These are phyloP conservation scores for Ascoidea asiatica DNA, from an alignment of 805 yeast genomes.

Conservation along the genomic window DNA sequence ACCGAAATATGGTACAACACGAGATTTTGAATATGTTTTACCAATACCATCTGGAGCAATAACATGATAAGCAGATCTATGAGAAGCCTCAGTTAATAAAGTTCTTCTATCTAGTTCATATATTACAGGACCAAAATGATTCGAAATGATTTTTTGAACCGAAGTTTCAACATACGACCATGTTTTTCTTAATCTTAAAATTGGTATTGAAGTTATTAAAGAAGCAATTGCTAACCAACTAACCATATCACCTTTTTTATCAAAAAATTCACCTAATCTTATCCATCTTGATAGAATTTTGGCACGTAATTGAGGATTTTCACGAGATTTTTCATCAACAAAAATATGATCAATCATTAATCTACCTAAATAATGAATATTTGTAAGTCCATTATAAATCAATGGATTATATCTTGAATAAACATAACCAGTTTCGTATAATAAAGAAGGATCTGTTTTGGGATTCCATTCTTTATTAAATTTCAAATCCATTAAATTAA, in stretches of 20 bases:
- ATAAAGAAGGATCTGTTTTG: slow-evolving; percentile 58
- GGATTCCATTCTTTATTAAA: slow-evolving; percentile 71
- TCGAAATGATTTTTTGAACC: slow-evolving; percentile 44
- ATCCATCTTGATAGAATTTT: slow-evolving; percentile 71
- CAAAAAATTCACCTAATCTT: slow-evolving; percentile 63
- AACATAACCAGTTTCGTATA: slow-evolving; percentile 34
- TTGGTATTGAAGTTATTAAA: slow-evolving; percentile 67
- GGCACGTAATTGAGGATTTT: slow-evolving; percentile 32
- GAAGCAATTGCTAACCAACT: slow-evolving; percentile 89
- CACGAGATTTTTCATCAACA: slow-evolving; percentile 24
- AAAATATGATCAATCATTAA: slow-evolving; percentile 59
- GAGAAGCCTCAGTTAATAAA: slow-evolving; percentile 40
- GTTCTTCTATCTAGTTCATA: slow-evolving; percentile 76
- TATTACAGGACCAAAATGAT: slow-evolving; percentile 88
- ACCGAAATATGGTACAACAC: slow-evolving; percentile 84
- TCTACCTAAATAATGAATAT: slow-evolving; percentile 70
- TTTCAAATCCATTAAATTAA: slow-evolving; percentile 52
- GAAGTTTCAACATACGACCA: slow-evolving; percentile 64
- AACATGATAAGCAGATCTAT: slow-evolving; percentile 52
- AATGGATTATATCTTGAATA: slow-evolving; percentile 54
- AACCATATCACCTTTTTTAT: slow-evolving; percentile 80
- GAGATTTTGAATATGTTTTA: slow-evolving; percentile 54
- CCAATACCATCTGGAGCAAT: slow-evolving; percentile 87
- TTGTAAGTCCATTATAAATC: slow-evolving; percentile 50
- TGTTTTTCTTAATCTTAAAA: slow-evolving; percentile 55